phyloP scores from a whole-genome alignment of 1,284 basidiomycete genomes.

The Malassezia sp. region DNA sequence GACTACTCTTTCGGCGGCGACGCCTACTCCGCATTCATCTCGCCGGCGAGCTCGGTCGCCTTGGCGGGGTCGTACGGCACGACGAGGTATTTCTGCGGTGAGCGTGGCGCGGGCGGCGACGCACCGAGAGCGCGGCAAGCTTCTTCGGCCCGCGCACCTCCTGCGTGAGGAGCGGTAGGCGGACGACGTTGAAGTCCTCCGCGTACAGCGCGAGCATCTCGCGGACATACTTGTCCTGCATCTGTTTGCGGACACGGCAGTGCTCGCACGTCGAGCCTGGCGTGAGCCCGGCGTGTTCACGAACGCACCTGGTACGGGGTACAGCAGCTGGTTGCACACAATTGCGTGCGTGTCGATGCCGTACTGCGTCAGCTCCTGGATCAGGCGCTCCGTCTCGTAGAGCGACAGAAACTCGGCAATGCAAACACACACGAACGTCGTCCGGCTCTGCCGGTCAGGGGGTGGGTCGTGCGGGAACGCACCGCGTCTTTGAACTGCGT shows the following conservation, averaged over 20 bases:
- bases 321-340: constrained; percentile 91
- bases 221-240: constrained; percentile 62
- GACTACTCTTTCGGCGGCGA: too few relatives aligned
- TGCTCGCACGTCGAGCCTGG: constrained; percentile 89
- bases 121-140: constrained; percentile 56
- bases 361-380: constrained; percentile 88
- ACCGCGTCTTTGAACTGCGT: constrained; percentile 98
- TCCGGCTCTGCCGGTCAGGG: too few relatives aligned
- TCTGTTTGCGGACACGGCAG: constrained; percentile 81
- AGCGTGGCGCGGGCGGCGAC: neutral
- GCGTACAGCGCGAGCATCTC: constrained; percentile 45
- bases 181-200: constrained; percentile 47
- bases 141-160: constrained; percentile 91
- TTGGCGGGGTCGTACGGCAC: constrained; percentile 31
- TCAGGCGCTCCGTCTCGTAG: constrained; percentile 93
- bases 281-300: too few relatives aligned
- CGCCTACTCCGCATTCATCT: constrained; percentile 19
- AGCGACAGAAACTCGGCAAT: constrained; percentile 96
- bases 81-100: constrained; percentile 24
- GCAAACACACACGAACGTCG: constrained; percentile 86
- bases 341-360: constrained; percentile 99
- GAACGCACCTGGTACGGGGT: constrained; percentile 80
- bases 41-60: too few relatives aligned
- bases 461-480: too few relatives aligned
- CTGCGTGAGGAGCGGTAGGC: constrained; percentile 84